Evolutionary conservation across 2,329 filamentous ascomycete species (phyloP).

Genomic region (Aspergillus versicolor): DNA sequence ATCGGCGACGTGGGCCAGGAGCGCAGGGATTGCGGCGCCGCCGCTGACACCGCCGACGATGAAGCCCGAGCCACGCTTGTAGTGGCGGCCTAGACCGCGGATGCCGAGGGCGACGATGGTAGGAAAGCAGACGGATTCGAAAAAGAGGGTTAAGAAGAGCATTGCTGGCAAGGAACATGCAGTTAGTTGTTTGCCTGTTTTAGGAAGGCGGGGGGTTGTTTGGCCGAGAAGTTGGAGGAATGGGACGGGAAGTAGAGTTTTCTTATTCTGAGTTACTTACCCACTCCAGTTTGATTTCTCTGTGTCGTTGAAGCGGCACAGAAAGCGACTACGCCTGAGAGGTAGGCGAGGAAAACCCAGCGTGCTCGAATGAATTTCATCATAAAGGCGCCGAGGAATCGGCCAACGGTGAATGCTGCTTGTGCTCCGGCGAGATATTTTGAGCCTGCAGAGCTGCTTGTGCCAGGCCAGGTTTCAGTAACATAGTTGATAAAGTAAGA

Average conservation of each 20-base stretch:
- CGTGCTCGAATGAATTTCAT: constrained; percentile 69
- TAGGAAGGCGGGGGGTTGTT: too few relatives aligned
- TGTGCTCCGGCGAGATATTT: constrained; percentile 74
- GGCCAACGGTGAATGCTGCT: constrained; percentile 68
- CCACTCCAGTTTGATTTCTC: constrained; percentile 48
- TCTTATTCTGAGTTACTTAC: constrained; percentile 13
- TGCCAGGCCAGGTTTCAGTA: constrained; percentile 57
- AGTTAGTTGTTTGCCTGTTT: background rate
- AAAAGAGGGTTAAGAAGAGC: constrained; percentile 71
- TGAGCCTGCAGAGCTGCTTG: constrained; percentile 58
- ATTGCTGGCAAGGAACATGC: constrained; percentile 43
- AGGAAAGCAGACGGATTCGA: constrained; percentile 79
- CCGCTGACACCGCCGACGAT: constrained; percentile 71
- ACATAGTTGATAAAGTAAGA: constrained; percentile 73
- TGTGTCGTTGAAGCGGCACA: constrained; percentile 51
- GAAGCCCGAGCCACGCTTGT: constrained; percentile 72
- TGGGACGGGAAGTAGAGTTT: too few relatives aligned
- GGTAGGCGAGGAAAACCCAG: constrained; percentile 68
- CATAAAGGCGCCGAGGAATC: constrained; percentile 65
- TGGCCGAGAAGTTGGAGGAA: too few relatives aligned
- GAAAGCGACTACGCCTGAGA: constrained; percentile 63
- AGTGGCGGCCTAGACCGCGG: constrained; percentile 72
- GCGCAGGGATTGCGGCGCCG: constrained; percentile 70
- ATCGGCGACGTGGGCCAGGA: constrained; percentile 69
- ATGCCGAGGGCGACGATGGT: constrained; percentile 78